Percentiles rank a stretch among this genome's conserved stretches.
Conservation (phyloP, 31 red algal genomes). For the Asparagopsis taxiformis region DNA sequence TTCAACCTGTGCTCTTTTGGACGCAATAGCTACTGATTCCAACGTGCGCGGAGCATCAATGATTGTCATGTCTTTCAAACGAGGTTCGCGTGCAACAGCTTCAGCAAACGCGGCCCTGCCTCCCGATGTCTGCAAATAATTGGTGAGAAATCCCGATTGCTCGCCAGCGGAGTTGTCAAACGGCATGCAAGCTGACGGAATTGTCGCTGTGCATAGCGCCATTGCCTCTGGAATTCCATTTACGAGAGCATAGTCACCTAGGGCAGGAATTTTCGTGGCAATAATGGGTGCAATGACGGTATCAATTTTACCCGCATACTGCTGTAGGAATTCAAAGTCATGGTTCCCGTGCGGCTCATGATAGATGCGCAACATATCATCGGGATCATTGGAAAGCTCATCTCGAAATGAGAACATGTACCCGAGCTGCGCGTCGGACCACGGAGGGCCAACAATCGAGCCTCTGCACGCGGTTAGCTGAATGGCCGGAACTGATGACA, state of each 20-base stretch:
- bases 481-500: background rate
- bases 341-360: slow-evolving; percentile 84
- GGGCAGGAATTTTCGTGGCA: background rate
- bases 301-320: slow-evolving; percentile 5
- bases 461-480: slow-evolving; percentile 32
- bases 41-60: background rate
- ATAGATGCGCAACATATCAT: slow-evolving; percentile 21
- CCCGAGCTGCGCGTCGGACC: slow-evolving; percentile 60
- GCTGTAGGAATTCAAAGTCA: background rate
- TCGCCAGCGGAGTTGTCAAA: slow-evolving; percentile 32
- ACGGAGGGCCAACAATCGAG: slow-evolving; percentile 68
- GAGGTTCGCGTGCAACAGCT: background rate
- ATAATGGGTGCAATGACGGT: slow-evolving; percentile 16
- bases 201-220: slow-evolving; percentile 8
- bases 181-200: slow-evolving; percentile 8
- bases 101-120: slow-evolving; percentile 5
- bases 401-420: slow-evolving; percentile 43
- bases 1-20: no score
- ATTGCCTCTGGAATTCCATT: slow-evolving; percentile 28
- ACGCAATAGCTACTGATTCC: background rate
- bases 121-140: background rate
- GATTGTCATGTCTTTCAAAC: slow-evolving; percentile 5
- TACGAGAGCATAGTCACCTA: slow-evolving; percentile 21
- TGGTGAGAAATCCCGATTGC: slow-evolving; percentile 5
- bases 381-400: background rate